Percentiles rank a stretch among this genome's conserved stretches.
These are phyloP conservation scores for Larix kaempferi DNA, from an alignment of 75 land plant species.

Conservation along the genomic window DNA sequence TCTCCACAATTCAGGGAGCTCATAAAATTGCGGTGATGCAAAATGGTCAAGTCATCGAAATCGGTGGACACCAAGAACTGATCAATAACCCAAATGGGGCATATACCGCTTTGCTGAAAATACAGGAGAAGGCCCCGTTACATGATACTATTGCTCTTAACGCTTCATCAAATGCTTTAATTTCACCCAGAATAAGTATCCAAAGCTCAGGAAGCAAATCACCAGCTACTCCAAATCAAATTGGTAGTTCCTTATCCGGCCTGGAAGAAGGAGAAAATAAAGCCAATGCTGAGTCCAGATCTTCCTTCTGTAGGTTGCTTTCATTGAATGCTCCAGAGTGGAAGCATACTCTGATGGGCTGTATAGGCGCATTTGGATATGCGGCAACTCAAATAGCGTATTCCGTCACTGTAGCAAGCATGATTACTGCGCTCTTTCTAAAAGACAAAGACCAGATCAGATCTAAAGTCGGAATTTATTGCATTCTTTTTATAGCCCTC, in stretches of 20 bases:
- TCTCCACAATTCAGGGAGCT: constrained; percentile 40
- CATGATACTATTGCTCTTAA: too few species aligned
- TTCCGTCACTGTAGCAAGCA: background rate
- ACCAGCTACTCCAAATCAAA: too few species aligned
- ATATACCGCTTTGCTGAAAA: constrained; percentile 15
- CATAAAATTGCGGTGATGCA: constrained; percentile 46
- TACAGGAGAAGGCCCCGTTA: background rate
- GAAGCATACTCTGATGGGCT: constrained; percentile 50
- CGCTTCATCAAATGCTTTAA: too few species aligned
- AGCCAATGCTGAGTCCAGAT: background rate
- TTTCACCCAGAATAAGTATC: too few species aligned
- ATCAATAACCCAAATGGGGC: constrained; percentile 9
- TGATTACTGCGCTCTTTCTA: too few species aligned
- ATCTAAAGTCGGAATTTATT: too few species aligned
- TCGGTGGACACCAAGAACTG: constrained; percentile 42
- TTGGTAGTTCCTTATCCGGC: too few species aligned
- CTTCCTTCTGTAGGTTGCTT: constrained; percentile 51
- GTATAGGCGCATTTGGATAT: constrained; percentile 41
- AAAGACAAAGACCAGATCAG: too few species aligned
- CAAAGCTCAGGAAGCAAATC: too few species aligned
- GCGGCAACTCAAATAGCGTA: constrained; percentile 61
- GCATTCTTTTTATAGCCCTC: too few species aligned
- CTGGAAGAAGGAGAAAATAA: constrained; percentile 4
- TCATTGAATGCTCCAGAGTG: constrained; percentile 69
- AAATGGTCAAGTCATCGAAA: constrained; percentile 38